phyloP scores from a whole-genome alignment of 495 filamentous ascomycete species.

The Penicillium angulare region DNA sequence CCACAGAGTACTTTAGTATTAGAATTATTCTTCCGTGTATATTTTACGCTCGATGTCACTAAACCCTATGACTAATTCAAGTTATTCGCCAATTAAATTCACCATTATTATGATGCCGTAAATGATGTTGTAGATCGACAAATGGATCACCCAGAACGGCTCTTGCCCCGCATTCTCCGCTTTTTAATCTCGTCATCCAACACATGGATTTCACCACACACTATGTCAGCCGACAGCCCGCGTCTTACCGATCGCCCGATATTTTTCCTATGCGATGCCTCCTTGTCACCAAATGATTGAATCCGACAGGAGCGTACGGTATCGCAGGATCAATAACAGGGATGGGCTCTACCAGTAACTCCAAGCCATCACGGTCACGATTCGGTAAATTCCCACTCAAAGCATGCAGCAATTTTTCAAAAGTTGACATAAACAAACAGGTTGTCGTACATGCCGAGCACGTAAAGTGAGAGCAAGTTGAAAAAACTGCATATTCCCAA shows the following conservation, averaged over 20 bases:
- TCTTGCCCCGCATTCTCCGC: slow-evolving; percentile 13
- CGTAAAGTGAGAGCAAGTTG: slow-evolving; percentile 19
- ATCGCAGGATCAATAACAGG: neutral
- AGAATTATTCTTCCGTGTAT: too few species aligned
- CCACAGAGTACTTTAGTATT: too few species aligned
- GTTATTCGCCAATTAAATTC: too few species aligned
- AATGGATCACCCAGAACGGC: neutral
- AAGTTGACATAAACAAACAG: slow-evolving; percentile 8
- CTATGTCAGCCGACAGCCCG: slow-evolving; percentile 10
- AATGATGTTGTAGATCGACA: too few species aligned
- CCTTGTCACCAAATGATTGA: neutral
- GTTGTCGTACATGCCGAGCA: slow-evolving; percentile 28
- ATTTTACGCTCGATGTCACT: too few species aligned
- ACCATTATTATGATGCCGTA: too few species aligned
- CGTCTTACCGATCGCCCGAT: slow-evolving; percentile 10
- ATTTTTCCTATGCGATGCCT: neutral
- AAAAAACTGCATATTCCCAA: neutral
- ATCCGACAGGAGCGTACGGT: neutral
- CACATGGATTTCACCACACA: slow-evolving; percentile 13
- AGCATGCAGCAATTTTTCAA: neutral
- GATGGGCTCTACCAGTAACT: slow-evolving; percentile 4
- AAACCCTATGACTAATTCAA: too few species aligned
- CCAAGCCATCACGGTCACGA: slow-evolving; percentile 18
- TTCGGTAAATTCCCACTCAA: slow-evolving; percentile 16
- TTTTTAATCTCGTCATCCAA: slow-evolving; percentile 17